phyloP scores from a whole-genome alignment of 345 rosid species.

The Citrus medica region DNA sequence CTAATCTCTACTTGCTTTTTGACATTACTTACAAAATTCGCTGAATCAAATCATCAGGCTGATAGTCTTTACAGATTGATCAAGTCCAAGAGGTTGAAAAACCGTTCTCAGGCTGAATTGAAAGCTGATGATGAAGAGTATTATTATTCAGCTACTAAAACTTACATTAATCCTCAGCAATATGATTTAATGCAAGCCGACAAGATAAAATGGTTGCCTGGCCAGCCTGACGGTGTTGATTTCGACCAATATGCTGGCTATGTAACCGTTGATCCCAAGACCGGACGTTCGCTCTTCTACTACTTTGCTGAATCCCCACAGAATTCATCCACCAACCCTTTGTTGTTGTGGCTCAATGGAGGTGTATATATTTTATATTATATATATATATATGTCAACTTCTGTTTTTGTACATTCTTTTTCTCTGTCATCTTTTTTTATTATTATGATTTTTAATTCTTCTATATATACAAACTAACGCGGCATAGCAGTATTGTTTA shows the following conservation, averaged over 20 bases:
- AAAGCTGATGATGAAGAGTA: too few species aligned
- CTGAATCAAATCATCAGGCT: neutral
- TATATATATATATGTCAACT: neutral
- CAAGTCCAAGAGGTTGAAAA: neutral
- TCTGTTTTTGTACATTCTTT: constrained; percentile 17
- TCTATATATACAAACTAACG: neutral
- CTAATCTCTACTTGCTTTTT: neutral
- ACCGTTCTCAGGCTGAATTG: neutral
- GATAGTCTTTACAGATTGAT: neutral
- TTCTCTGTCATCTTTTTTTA: neutral
- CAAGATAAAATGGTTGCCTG: constrained; percentile 21
- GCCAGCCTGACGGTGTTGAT: constrained; percentile 19
- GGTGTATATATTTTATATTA: neutral
- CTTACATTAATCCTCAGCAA: constrained; percentile 21
- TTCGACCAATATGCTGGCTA: constrained; percentile 26
- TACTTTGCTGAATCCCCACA: constrained; percentile 37
- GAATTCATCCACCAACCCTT: constrained; percentile 37
- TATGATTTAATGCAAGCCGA: constrained; percentile 21
- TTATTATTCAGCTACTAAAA: too few species aligned
- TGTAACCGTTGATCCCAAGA: constrained; percentile 20
- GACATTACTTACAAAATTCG: too few species aligned
- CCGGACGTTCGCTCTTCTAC: constrained; percentile 29
- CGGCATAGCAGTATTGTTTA: neutral
- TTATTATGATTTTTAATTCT: neutral
- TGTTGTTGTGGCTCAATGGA: constrained; percentile 28